A percentile compares a stretch with the other conserved stretches of the same genome.
phyloP scores from a whole-genome alignment of 2,329 filamentous ascomycete species.

The Catunica adiposa region DNA sequence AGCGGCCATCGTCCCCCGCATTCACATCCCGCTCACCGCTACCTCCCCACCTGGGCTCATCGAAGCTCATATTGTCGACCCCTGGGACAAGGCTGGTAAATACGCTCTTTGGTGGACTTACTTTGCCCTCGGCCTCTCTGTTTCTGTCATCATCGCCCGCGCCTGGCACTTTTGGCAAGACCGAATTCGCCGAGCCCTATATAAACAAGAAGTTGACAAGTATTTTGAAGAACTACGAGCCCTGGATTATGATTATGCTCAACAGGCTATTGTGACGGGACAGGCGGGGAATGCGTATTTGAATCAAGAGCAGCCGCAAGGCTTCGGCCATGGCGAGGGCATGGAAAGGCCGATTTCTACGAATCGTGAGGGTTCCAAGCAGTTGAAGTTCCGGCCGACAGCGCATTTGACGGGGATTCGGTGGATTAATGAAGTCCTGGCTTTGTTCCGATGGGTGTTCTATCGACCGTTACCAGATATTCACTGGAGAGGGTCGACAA shows the following conservation, averaged over 20 bases:
- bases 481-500: constrained; percentile 45
- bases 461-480: constrained; percentile 72
- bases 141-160: constrained; percentile 49
- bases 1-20: constrained; percentile 27
- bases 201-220: constrained; percentile 64
- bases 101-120: constrained; percentile 82
- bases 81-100: constrained; percentile 67
- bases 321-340: not conserved
- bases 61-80: constrained; percentile 51
- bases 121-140: constrained; percentile 59
- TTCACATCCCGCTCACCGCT: constrained; percentile 42
- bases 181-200: constrained; percentile 75
- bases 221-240: constrained; percentile 40
- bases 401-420: constrained; percentile 61
- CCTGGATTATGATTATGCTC: constrained; percentile 31
- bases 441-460: constrained; percentile 75
- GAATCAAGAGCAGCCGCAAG: not conserved
- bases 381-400: constrained; percentile 37
- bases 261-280: constrained; percentile 32
- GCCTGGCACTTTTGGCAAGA: constrained; percentile 86
- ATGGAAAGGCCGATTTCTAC: not conserved
- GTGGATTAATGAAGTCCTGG: constrained; percentile 60
- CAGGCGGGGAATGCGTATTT: constrained; percentile 29
- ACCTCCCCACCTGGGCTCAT: constrained; percentile 44
- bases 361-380: not conserved